Conservation (phyloP, 1,139 yeast genomes). For the Hyphopichia burtonii region DNA sequence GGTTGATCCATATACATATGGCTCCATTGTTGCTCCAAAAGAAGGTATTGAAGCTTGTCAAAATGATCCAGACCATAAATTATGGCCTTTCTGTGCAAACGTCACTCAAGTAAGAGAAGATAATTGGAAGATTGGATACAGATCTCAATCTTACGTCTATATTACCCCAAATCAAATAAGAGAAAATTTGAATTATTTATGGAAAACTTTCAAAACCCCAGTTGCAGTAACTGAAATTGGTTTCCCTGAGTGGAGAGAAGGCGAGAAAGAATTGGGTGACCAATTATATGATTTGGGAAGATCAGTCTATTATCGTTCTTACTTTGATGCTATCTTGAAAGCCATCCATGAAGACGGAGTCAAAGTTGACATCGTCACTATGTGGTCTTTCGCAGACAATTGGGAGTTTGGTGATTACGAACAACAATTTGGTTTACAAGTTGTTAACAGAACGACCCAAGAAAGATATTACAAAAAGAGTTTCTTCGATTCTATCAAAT, state of each 20-base stretch:
- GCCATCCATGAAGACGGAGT: slow-evolving; percentile 24
- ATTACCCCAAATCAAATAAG: slow-evolving; percentile 20
- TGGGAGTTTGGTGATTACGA: slow-evolving; percentile 33
- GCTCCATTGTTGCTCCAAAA: slow-evolving; percentile 18
- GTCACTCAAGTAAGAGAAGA: slow-evolving; percentile 14
- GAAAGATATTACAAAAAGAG: slow-evolving; percentile 31
- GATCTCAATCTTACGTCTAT: slow-evolving; percentile 21
- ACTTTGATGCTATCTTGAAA: slow-evolving; percentile 24
- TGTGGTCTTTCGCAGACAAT: slow-evolving; percentile 36
- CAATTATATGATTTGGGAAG: slow-evolving; percentile 28
- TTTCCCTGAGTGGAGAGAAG: slow-evolving; percentile 32
- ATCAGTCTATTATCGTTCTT: slow-evolving; percentile 28
- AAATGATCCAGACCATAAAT: slow-evolving; percentile 11
- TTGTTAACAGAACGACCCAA: slow-evolving; percentile 30
- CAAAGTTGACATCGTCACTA: slow-evolving; percentile 29
- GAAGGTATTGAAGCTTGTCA: slow-evolving; percentile 19
- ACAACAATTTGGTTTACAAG: slow-evolving; percentile 33
- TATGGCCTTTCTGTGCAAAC: slow-evolving; percentile 22
- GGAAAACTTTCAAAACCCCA: slow-evolving; percentile 19
- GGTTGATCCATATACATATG: slow-evolving; percentile 34
- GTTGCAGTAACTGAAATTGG: slow-evolving; percentile 31
- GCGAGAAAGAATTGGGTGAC: slow-evolving; percentile 21
- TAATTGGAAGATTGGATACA: slow-evolving; percentile 30
- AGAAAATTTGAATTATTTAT: slow-evolving; percentile 17
- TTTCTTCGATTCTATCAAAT: slow-evolving; percentile 22